Conservation (phyloP, 305 asterid genomes). For the Fraxinus xanthoxyloides region DNA sequence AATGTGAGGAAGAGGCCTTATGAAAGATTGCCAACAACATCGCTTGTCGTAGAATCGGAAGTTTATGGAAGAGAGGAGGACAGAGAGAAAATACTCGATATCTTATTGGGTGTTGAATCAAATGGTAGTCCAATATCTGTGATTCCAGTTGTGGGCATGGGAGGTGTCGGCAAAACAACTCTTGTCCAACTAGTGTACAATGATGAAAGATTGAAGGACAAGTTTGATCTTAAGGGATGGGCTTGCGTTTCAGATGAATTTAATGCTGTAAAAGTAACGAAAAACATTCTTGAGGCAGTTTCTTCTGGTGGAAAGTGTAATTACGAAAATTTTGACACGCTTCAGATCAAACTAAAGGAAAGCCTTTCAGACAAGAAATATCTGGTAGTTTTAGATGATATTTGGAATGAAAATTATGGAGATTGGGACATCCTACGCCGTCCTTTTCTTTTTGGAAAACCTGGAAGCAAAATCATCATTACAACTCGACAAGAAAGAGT, state of each 20-base stretch:
- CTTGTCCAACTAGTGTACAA: constrained; percentile 15
- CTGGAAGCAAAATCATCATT: too few species aligned
- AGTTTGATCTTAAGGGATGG: constrained; percentile 21
- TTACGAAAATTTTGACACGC: too few species aligned
- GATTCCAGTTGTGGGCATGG: neutral
- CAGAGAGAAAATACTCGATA: constrained; percentile 6
- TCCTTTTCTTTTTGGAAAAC: too few species aligned
- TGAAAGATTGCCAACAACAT: constrained; percentile 19
- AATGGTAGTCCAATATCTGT: constrained; percentile 5
- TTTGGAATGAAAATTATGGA: too few species aligned
- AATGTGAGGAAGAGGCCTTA: neutral
- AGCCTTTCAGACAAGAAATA: too few species aligned
- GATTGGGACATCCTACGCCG: too few species aligned
- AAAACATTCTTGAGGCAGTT: constrained; percentile 19
- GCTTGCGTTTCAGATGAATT: constrained; percentile 29
- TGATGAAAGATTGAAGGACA: neutral
- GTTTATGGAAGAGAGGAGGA: constrained; percentile 25
- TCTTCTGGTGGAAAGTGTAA: neutral
- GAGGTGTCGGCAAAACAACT: constrained; percentile 9
- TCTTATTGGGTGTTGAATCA: constrained; percentile 9
- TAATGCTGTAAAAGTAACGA: constrained; percentile 4
- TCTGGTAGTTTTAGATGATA: too few species aligned
- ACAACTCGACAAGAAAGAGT: too few species aligned
- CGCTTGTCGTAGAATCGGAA: constrained; percentile 14
- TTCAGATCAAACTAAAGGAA: too few species aligned